Evolutionary conservation across 768 basidiomycete genomes (phyloP).

Genomic region (Bullera alba): DNA sequence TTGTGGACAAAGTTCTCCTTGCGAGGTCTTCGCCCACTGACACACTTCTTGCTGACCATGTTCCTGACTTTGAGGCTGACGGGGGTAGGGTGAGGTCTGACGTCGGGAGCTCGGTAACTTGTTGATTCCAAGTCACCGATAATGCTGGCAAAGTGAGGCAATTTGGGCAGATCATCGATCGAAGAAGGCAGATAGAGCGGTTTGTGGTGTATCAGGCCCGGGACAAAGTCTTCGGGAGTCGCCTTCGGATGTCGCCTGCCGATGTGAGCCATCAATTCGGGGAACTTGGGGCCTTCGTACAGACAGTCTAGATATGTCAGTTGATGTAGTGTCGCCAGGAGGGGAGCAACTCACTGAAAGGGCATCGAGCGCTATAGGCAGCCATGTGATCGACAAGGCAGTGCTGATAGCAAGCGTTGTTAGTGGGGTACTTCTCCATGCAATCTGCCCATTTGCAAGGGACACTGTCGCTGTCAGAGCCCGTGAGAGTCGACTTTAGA

Average conservation of each 20-base stretch:
- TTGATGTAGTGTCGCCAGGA: neutral
- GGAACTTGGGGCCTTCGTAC: slow-evolving; percentile 29
- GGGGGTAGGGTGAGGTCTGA: neutral
- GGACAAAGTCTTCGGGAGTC: slow-evolving; percentile 38
- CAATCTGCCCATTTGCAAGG: slow-evolving; percentile 26
- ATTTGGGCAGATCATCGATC: neutral
- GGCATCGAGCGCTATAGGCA: slow-evolving; percentile 30
- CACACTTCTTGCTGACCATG: slow-evolving; percentile 10
- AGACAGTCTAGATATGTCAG: slow-evolving; percentile 22
- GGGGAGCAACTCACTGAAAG: slow-evolving; percentile 29
- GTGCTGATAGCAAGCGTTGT: slow-evolving; percentile 25
- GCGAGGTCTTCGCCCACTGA: slow-evolving; percentile 11
- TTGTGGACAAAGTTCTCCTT: slow-evolving; percentile 16
- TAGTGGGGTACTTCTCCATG: slow-evolving; percentile 1
- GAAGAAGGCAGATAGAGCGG: neutral
- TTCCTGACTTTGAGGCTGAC: neutral
- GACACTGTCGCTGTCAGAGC: slow-evolving; percentile 1
- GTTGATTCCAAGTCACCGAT: neutral
- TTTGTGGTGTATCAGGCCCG: slow-evolving; percentile 30
- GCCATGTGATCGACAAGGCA: slow-evolving; percentile 29
- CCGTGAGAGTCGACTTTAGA: slow-evolving; percentile 8
- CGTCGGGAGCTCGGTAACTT: neutral
- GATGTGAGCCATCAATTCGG: slow-evolving; percentile 33
- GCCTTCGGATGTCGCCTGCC: slow-evolving; percentile 24
- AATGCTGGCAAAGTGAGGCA: neutral